Evolutionary conservation across 768 basidiomycete species (phyloP).

Genomic region (Agaricus subrufescens): DNA sequence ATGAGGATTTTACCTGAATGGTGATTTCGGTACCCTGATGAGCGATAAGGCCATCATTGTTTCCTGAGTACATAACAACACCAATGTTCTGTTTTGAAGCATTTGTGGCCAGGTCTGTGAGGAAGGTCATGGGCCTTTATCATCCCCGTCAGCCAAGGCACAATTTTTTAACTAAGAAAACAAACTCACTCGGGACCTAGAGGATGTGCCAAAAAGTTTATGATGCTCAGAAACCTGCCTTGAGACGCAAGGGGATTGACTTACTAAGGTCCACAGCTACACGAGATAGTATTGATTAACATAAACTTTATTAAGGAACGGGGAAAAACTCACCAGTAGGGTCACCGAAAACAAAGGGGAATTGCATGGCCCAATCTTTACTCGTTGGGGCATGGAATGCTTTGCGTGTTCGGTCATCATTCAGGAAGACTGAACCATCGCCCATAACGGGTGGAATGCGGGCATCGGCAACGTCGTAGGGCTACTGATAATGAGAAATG

Average conservation of each 20-base stretch:
- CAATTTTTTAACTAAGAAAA: background rate
- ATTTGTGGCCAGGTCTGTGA: constrained; percentile 64
- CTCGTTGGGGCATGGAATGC: constrained; percentile 70
- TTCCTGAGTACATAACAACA: constrained; percentile 62
- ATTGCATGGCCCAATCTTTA: constrained; percentile 37
- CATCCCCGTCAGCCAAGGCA: background rate
- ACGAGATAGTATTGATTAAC: background rate
- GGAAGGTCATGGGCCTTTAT: constrained; percentile 55
- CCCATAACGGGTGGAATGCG: constrained; percentile 43
- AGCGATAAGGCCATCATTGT: constrained; percentile 62
- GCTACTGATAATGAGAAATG: constrained; percentile 19
- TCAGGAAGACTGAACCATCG: constrained; percentile 56
- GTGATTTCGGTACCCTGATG: constrained; percentile 62
- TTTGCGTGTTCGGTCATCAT: constrained; percentile 50
- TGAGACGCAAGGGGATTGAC: constrained; percentile 4
- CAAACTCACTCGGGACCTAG: constrained; percentile 30
- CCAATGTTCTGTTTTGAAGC: constrained; percentile 45
- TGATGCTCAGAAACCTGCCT: background rate
- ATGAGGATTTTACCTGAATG: constrained; percentile 39
- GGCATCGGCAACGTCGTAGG: constrained; percentile 55
- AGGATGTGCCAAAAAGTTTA: background rate
- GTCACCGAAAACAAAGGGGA: constrained; percentile 34
- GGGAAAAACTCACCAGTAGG: constrained; percentile 22
- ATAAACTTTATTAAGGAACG: background rate
- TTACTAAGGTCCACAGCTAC: constrained; percentile 33